Conservation (phyloP, 2,329 filamentous ascomycete species). For the Aspergillus fructus region DNA sequence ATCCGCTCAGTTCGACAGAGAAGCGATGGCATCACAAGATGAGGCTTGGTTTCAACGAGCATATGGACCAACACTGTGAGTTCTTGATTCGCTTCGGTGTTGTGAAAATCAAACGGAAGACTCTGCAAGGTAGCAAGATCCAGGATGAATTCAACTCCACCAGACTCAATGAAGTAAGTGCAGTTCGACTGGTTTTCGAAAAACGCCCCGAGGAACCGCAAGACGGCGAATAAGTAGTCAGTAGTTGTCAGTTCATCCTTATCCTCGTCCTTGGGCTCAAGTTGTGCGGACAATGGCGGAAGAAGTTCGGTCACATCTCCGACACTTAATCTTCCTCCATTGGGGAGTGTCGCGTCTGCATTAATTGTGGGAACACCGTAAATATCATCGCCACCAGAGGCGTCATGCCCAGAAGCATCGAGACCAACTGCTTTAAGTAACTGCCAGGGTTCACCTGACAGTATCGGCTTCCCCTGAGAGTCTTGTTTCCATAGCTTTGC, state of each 20-base stretch:
- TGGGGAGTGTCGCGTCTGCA: conserved; percentile 31
- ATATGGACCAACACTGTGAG: conserved; percentile 73
- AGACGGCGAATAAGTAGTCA: conserved; percentile 72
- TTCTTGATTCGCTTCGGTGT: conserved; percentile 65
- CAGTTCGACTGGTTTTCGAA: conserved; percentile 73
- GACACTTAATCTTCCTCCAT: conserved; percentile 35
- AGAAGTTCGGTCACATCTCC: conserved; percentile 31
- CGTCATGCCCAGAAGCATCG: conserved; percentile 19
- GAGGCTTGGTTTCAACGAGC: conserved; percentile 76
- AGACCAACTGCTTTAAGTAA: conserved; percentile 37
- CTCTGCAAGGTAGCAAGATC: conserved; percentile 82
- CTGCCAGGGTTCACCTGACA: conserved; percentile 55
- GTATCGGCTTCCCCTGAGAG: conserved; percentile 56
- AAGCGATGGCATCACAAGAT: conserved; percentile 78
- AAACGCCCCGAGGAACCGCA: conserved; percentile 76
- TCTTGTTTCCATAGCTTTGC: conserved; percentile 71
- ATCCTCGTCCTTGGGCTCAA: conserved; percentile 51
- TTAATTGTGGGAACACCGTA: conserved; percentile 31
- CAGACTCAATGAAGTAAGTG: conserved; percentile 70
- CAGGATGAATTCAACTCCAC: conserved; percentile 79
- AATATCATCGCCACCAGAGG: conserved; percentile 22
- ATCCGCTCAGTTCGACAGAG: conserved; percentile 71
- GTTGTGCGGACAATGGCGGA: conserved; percentile 21
- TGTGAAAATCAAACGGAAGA: conserved; percentile 71
- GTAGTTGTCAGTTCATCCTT: conserved; percentile 55